These are phyloP conservation scores for Mixia osmundae DNA, from an alignment of 1,284 basidiomycete genomes.

Conservation along the genomic window DNA sequence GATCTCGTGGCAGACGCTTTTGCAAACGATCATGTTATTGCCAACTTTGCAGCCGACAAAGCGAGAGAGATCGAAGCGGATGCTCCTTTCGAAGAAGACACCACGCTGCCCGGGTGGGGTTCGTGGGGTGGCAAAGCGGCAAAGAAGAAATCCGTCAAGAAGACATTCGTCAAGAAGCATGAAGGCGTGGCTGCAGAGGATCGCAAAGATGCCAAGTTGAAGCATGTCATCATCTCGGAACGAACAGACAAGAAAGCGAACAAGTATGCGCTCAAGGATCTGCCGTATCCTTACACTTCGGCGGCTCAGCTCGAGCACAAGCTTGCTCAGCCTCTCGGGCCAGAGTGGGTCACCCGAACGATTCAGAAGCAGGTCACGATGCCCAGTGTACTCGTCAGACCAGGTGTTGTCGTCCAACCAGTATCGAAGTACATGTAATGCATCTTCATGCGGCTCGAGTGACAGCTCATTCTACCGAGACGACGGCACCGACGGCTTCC, in stretches of 20 bases:
- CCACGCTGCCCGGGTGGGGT: constrained; percentile 87
- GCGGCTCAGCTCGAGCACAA: constrained; percentile 67
- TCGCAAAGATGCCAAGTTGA: constrained; percentile 60
- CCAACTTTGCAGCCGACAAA: constrained; percentile 58
- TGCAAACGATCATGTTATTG: constrained; percentile 82
- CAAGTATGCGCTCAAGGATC: constrained; percentile 64
- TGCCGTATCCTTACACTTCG: constrained; percentile 83
- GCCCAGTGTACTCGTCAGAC: constrained; percentile 62
- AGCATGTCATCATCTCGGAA: constrained; percentile 83
- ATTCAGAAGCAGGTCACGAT: constrained; percentile 62
- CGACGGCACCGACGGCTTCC: constrained; percentile 66
- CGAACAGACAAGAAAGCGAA: constrained; percentile 77
- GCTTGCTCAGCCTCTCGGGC: constrained; percentile 55
- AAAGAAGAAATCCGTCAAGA: constrained; percentile 23
- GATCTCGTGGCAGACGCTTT: constrained; percentile 84
- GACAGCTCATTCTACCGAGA: constrained; percentile 26
- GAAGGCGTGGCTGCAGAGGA: constrained; percentile 50
- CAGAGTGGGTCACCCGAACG: constrained; percentile 82
- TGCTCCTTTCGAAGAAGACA: constrained; percentile 63
- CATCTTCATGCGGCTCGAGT: too few species aligned
- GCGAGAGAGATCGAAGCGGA: constrained; percentile 51
- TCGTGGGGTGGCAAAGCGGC: constrained; percentile 67
- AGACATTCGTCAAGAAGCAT: constrained; percentile 47
- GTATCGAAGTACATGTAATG: constrained; percentile 7
- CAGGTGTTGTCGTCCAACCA: constrained; percentile 15